Evolutionary conservation across 805 yeast species (phyloP), one percentile per base, ranked within the genome.

Genomic region (Jamesozyma piceae): DNA sequence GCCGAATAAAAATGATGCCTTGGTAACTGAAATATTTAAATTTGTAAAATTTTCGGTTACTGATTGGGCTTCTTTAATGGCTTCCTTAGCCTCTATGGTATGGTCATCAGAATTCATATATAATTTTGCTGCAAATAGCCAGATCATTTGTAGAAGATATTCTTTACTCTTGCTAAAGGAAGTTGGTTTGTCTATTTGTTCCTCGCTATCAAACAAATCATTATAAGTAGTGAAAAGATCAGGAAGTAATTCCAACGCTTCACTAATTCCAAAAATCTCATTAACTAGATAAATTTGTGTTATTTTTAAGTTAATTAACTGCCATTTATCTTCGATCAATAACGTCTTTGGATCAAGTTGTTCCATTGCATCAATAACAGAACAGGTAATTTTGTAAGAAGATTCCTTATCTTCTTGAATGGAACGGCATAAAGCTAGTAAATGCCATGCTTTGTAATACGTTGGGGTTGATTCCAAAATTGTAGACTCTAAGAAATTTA

Each of bases 211-310:
- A 43, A 75, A 82, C 27, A 82, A 60, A 22, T 61, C 67, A 38
- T 75, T 71, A 51, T 72, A 80, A 10, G 81, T 57, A 10, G 67
- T 72, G 50, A 87, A 82, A 9, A 85, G 69, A 36, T 76, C 86
- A 2, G 83, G 74, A n/a, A 88, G 57, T 39, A 70, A 67, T 34
- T 80, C 85, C 45, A 85, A 58, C 0, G 87, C 77, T 35, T 73
- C 73, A 24, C 70, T 66, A 1, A 71, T 62, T 5, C 87, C 90
- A 43, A 73, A 68, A 3, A 74, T 65, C 5, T 75, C 69, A 52
- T 82, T 88, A 41, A 77, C 64, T n/a, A 86, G 65, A 1, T 85
- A 77, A 30, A 87, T 64, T 52, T 82, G 85, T 0, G 95, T 81
- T 62, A 83, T 69, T 51, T 83, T 83, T 57, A 87, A 68, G 55